Evolutionary conservation across 768 basidiomycete genomes (phyloP).

Genomic region (Suillus paluster): DNA sequence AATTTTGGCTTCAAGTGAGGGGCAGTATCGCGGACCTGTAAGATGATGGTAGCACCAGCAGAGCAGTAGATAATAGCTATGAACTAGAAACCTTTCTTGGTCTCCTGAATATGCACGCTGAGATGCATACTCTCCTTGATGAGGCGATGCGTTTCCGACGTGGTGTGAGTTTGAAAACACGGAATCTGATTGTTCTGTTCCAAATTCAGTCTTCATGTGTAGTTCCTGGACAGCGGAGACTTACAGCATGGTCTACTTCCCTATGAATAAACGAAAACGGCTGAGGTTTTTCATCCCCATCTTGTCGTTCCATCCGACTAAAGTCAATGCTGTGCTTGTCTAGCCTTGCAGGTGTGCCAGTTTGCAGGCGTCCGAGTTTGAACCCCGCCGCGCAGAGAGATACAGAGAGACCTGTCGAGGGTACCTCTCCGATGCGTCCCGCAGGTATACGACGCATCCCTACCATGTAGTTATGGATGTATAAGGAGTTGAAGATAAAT

Average conservation of each 20-base stretch:
- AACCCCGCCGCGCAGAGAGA: constrained; percentile 80
- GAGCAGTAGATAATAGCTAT: not conserved
- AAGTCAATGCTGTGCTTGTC: constrained; percentile 75
- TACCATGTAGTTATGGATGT: constrained; percentile 23
- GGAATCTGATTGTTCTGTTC: constrained; percentile 71
- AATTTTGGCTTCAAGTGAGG: constrained; percentile 88
- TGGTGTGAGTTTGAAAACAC: constrained; percentile 79
- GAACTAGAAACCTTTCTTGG: constrained; percentile 68
- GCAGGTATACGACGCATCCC: constrained; percentile 78
- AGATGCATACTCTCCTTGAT: constrained; percentile 75
- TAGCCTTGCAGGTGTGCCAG: constrained; percentile 85
- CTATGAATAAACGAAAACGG: constrained; percentile 80
- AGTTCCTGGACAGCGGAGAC: constrained; percentile 17
- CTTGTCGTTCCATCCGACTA: constrained; percentile 58
- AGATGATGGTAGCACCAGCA: not conserved
- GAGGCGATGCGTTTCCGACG: constrained; percentile 71
- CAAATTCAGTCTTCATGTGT: not conserved
- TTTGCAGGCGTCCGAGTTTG: constrained; percentile 81
- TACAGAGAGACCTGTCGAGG: constrained; percentile 74
- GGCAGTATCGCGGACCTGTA: constrained; percentile 88
- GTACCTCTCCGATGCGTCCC: constrained; percentile 73
- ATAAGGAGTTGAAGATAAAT: not conserved
- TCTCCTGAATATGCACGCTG: constrained; percentile 87
- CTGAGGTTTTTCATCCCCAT: constrained; percentile 64
- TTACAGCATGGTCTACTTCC: constrained; percentile 72